A percentile compares a stretch with the other conserved stretches of the same genome.
These are phyloP conservation scores for Cryptococcus sp. DNA, from an alignment of 1,284 basidiomycete species.

Conservation along the genomic window DNA sequence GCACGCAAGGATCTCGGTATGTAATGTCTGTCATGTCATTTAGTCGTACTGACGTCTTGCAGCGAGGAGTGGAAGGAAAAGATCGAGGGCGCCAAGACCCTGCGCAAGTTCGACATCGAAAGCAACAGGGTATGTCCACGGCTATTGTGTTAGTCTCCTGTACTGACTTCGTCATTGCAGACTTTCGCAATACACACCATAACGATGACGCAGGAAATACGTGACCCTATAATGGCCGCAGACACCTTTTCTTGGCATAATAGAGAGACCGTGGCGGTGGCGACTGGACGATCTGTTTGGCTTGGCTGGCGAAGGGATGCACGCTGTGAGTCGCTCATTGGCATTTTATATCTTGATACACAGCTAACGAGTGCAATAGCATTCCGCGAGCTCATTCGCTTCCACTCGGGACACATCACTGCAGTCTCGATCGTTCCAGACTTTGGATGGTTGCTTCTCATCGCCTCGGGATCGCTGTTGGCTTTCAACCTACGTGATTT, in stretches of 20 bases:
- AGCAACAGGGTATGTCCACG: slow-evolving; percentile 32
- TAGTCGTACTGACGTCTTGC: neutral
- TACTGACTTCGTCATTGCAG: slow-evolving; percentile 12
- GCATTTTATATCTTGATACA: neutral
- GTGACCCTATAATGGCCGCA: slow-evolving; percentile 23
- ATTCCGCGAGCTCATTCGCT: slow-evolving; percentile 30
- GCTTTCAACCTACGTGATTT: slow-evolving; percentile 34
- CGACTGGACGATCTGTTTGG: slow-evolving; percentile 28
- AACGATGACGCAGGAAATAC: slow-evolving; percentile 21
- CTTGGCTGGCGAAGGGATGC: slow-evolving; percentile 39
- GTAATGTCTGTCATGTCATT: neutral
- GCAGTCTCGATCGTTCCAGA: slow-evolving; percentile 31
- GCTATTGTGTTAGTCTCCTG: neutral
- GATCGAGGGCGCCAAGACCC: slow-evolving; percentile 35
- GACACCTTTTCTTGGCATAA: slow-evolving; percentile 37
- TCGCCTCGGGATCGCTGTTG: slow-evolving; percentile 23
- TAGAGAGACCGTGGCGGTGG: slow-evolving; percentile 32
- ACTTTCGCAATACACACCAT: slow-evolving; percentile 34
- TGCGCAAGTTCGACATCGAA: slow-evolving; percentile 38
- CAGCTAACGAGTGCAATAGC: slow-evolving; percentile 19
- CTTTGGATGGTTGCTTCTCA: slow-evolving; percentile 37
- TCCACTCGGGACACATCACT: slow-evolving; percentile 25
- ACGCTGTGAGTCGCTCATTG: neutral
- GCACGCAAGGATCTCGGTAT: slow-evolving; percentile 24
- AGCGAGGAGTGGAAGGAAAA: slow-evolving; percentile 39